A percentile compares a stretch with the other conserved stretches of the same genome.
Conservation (phyloP, 2,329 filamentous ascomycete species). For the Claviceps cyperi region DNA sequence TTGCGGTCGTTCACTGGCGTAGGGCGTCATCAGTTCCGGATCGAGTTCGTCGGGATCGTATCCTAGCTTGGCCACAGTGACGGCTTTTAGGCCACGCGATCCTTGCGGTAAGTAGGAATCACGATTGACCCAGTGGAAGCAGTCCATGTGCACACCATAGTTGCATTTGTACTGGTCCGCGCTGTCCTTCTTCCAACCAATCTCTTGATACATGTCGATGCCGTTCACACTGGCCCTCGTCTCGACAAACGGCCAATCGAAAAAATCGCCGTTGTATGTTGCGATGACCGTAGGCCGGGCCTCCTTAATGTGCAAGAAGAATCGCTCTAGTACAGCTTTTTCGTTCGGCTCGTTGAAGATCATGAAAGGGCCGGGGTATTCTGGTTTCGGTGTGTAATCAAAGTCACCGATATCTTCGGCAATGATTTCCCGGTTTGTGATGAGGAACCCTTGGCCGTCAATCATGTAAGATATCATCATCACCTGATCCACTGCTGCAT, state of each 20-base stretch:
- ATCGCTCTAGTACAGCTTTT: slow-evolving; percentile 72
- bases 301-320: slow-evolving; percentile 92
- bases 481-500: slow-evolving; percentile 84
- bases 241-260: slow-evolving; percentile 99
- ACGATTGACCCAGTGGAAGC: slow-evolving; percentile 97
- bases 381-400: slow-evolving; percentile 93
- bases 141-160: slow-evolving; percentile 97
- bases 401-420: slow-evolving; percentile 96
- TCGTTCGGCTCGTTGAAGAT: slow-evolving; percentile 98
- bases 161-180: slow-evolving; percentile 95
- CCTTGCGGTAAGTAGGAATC: slow-evolving; percentile 96
- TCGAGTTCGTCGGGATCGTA: slow-evolving; percentile 98
- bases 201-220: slow-evolving; percentile 98
- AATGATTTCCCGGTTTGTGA: slow-evolving; percentile 95
- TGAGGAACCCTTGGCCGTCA: slow-evolving; percentile 91
- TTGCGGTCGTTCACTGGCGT: slow-evolving; percentile 80
- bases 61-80: slow-evolving; percentile 92
- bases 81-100: slow-evolving; percentile 91
- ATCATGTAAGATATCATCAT: slow-evolving; percentile 99
- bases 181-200: slow-evolving; percentile 86
- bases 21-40: slow-evolving; percentile 90
- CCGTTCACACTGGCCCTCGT: slow-evolving; percentile 82
- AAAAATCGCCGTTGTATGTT: slow-evolving; percentile 99
- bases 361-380: slow-evolving; percentile 90
- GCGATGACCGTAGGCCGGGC: slow-evolving; percentile 91